Base-by-base conservation (phyloP, 345 rosid species). In the Gossypium rotundifolium region DNA sequence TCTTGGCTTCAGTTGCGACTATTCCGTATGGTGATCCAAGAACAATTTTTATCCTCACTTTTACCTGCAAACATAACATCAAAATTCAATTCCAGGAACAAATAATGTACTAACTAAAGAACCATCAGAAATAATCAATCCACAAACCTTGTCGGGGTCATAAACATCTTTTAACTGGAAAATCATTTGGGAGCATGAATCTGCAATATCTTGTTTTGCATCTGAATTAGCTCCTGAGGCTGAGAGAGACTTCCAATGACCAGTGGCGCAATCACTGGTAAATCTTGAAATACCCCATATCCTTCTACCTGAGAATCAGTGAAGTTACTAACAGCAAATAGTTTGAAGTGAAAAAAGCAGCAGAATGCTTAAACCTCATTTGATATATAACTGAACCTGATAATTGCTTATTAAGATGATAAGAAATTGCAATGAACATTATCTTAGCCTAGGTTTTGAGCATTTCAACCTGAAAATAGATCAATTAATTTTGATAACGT, bases 131-230 rank as follows among this genome's bases (percentile, higher is more conserved):
- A 45, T 8, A 10, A 60, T 25, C 20, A 48, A 71, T 9, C 29
- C 42, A 74, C 79, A 62, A 71, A 89, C 99, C 90, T 95, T 90
- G 62, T 89, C 90, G 68, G 97, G 90, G 81, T 95, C 99, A 79
- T 91, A 95, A 84, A 93, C 89, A 79, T 91, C 87, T 48, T 90
- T 91, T 59, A 95, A 90, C 81, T 93, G 91, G 45, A 84, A 87
- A 82, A 95, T 90, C 96, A 95, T 87, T 71, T 91, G 96, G 60
- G 96, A 93, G 89, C 96, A 95, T 6, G 93, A 88, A 72, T 87
- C 97, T 25, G 86, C 83, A 63, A 95, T 89, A 81, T 91, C 96
- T 71, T 84, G 88, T 82, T 86, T 91, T 81, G 81, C 78, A 77
- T 95, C 97, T 2, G 83, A 84, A 81, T 82, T 83, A 18, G 91